Evolutionary conservation across 345 rosid genomes (phyloP).

Genomic region (Nephelium lappaceum): DNA sequence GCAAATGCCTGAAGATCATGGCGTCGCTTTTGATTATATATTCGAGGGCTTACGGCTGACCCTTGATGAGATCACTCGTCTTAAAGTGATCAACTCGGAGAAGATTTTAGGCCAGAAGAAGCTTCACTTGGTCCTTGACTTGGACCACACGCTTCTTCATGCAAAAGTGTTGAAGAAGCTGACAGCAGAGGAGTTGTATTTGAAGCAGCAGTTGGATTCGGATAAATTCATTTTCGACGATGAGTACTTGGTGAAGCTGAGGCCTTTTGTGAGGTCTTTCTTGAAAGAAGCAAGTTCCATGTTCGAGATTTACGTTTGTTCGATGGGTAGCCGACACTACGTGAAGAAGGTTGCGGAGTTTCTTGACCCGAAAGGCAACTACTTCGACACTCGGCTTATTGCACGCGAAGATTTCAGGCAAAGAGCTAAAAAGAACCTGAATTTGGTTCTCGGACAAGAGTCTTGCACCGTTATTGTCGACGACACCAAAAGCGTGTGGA

Average conservation of each 20-base stretch:
- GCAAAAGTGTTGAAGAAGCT: background rate
- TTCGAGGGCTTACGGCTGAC: conserved; percentile 19
- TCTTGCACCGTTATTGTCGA: conserved; percentile 16
- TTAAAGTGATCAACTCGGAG: background rate
- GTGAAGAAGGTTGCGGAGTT: background rate
- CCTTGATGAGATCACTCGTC: conserved; percentile 6
- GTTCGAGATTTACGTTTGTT: background rate
- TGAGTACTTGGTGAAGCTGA: conserved; percentile 11
- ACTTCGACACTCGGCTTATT: conserved; percentile 10
- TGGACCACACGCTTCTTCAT: conserved; percentile 30
- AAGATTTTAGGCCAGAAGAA: conserved; percentile 1
- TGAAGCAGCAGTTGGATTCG: background rate
- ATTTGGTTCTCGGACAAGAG: conserved; percentile 16
- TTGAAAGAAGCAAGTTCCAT: background rate
- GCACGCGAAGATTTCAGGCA: conserved; percentile 11
- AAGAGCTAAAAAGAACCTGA: conserved; percentile 7
- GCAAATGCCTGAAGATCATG: background rate
- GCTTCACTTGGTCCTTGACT: conserved; percentile 33
- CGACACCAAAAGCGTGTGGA: conserved; percentile 19
- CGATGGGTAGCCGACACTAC: background rate
- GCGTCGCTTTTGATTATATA: conserved; percentile 16
- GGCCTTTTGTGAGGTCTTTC: background rate
- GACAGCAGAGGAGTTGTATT: conserved; percentile 13
- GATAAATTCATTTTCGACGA: background rate
- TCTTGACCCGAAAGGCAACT: conserved; percentile 18